phyloP scores from a whole-genome alignment of 1,284 basidiomycete genomes.

The Cryptococcus sp. region DNA sequence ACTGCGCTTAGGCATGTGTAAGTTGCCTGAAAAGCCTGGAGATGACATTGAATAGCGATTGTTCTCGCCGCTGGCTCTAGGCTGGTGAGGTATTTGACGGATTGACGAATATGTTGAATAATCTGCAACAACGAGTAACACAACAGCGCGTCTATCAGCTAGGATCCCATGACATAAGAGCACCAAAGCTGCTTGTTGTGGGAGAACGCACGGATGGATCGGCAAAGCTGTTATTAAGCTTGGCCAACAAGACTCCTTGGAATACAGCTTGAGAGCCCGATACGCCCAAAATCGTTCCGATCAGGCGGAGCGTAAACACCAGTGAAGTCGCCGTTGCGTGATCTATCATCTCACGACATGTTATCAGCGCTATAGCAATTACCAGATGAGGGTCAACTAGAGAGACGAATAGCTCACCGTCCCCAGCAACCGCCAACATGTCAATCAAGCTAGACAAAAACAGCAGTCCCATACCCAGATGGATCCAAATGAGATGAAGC shows the following conservation, averaged over 20 bases:
- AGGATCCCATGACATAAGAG: too few species aligned
- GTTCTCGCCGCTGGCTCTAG: neutral
- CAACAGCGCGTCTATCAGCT: neutral
- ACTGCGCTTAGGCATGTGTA: neutral
- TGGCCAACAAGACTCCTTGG: constrained; percentile 19
- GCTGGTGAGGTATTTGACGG: constrained; percentile 3
- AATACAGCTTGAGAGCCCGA: constrained; percentile 26
- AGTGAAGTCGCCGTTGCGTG: constrained; percentile 26
- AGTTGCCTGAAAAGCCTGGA: constrained; percentile 6
- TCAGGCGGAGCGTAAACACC: constrained; percentile 24
- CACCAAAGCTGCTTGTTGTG: too few species aligned
- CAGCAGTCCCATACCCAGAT: constrained; percentile 28
- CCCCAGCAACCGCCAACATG: constrained; percentile 21
- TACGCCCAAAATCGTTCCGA: constrained; percentile 23
- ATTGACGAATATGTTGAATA: constrained; percentile 9
- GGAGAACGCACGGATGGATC: neutral
- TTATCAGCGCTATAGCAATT: neutral
- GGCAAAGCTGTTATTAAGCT: constrained; percentile 10
- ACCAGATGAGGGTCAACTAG: neutral
- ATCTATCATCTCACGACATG: constrained; percentile 8
- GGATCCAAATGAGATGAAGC: constrained; percentile 21
- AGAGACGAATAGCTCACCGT: constrained; percentile 12
- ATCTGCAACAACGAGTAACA: too few species aligned
- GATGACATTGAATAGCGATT: constrained; percentile 5
- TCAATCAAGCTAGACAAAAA: constrained; percentile 29